Conservation (phyloP, 345 rosid species). For the Balakata baccata region DNA sequence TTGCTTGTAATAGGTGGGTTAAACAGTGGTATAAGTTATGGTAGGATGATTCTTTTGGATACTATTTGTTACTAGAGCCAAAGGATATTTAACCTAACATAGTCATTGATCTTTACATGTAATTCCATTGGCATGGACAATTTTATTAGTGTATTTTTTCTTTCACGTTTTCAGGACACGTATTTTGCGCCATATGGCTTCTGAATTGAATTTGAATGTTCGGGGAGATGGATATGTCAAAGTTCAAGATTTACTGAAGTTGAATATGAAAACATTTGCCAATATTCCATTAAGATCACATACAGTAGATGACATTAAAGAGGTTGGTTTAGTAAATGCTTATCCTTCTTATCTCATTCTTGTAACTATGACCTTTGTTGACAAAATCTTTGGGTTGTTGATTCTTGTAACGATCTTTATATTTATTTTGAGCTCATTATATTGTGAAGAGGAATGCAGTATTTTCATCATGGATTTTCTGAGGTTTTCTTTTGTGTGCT, state of each 20-base stretch:
- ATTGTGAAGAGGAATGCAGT: neutral
- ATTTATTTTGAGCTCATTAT: neutral
- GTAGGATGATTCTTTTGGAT: too few species aligned
- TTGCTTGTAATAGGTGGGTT: too few species aligned
- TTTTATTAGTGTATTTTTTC: neutral
- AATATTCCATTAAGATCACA: constrained; percentile 62
- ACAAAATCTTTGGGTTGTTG: too few species aligned
- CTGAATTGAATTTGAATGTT: constrained; percentile 66
- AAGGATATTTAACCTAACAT: too few species aligned
- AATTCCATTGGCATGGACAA: too few species aligned
- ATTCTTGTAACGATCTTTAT: neutral
- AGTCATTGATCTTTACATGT: neutral
- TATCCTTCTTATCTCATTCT: neutral
- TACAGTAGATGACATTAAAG: constrained; percentile 66
- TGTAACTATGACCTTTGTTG: neutral
- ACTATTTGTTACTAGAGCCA: too few species aligned
- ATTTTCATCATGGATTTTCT: neutral
- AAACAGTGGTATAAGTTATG: too few species aligned
- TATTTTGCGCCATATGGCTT: constrained; percentile 74
- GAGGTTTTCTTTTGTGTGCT: neutral
- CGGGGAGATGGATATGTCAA: constrained; percentile 75
- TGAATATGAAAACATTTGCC: constrained; percentile 69
- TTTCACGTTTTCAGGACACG: constrained; percentile 49
- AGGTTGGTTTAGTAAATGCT: constrained; percentile 41
- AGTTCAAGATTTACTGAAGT: constrained; percentile 64